These are phyloP conservation scores for Linnemannia elongata DNA, from an alignment of 192 early-diverging fungal species.

Conservation along the genomic window DNA sequence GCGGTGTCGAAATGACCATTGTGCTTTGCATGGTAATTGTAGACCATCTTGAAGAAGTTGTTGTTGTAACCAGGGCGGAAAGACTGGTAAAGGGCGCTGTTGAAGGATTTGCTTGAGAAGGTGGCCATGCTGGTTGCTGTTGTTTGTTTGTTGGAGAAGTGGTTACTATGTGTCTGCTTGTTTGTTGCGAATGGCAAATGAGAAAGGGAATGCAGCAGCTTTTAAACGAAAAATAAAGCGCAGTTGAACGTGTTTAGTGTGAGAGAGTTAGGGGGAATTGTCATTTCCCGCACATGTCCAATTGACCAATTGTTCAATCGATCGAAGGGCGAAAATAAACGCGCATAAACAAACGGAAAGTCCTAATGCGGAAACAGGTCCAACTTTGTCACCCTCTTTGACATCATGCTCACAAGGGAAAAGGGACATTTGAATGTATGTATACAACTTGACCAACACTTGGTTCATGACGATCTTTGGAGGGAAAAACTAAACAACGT, in stretches of 20 bases:
- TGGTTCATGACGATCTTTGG: neutral
- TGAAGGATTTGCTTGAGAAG: slow-evolving; percentile 52
- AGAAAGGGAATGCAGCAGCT: neutral
- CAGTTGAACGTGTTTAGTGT: neutral
- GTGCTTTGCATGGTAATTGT: slow-evolving; percentile 58
- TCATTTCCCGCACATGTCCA: neutral
- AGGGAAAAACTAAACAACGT: neutral
- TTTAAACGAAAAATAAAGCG: neutral
- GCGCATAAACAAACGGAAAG: neutral
- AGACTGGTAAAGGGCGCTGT: slow-evolving; percentile 53
- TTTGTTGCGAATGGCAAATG: neutral
- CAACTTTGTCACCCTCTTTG: neutral
- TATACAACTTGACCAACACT: neutral
- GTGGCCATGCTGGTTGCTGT: slow-evolving; percentile 44
- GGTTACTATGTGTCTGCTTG: neutral
- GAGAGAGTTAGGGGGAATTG: too few relatives aligned
- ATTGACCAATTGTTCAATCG: neutral
- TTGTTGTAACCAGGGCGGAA: slow-evolving; percentile 52
- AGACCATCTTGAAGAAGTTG: slow-evolving; percentile 56
- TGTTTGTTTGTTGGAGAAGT: neutral
- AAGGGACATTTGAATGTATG: neutral
- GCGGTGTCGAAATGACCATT: slow-evolving; percentile 58
- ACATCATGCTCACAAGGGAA: neutral
- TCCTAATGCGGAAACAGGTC: neutral
- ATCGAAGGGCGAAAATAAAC: neutral